Evolutionary conservation across 768 basidiomycete genomes (phyloP).

Genomic region (Mycena leptocephala): DNA sequence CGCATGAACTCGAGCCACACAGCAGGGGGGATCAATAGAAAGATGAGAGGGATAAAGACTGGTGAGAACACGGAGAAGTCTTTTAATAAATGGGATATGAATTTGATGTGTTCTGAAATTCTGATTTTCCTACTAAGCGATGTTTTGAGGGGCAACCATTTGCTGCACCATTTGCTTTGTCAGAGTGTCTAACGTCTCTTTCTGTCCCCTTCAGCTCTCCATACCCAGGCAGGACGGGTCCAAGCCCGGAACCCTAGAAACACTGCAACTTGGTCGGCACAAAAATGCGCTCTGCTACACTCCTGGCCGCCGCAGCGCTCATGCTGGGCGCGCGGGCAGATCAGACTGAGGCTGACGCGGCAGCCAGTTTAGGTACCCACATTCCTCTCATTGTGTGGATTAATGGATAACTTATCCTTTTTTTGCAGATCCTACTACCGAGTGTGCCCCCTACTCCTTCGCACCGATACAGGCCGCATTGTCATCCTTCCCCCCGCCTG

Average conservation of each 20-base stretch:
- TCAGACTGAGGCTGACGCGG: not conserved
- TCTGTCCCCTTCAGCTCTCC: not conserved
- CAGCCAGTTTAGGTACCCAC: not conserved
- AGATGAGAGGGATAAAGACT: too few relatives aligned
- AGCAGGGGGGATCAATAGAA: too few relatives aligned
- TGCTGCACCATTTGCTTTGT: too few relatives aligned
- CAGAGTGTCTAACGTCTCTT: too few relatives aligned
- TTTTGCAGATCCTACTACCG: slow-evolving; percentile 48
- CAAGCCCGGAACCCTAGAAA: not conserved
- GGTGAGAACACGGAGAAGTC: too few relatives aligned
- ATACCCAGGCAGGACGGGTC: not conserved
- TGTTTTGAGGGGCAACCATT: too few relatives aligned
- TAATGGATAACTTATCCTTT: not conserved
- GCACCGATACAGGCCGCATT: slow-evolving; percentile 50
- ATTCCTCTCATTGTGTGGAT: not conserved
- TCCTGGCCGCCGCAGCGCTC: not conserved
- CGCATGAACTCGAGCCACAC: too few relatives aligned
- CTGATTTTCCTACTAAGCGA: too few relatives aligned
- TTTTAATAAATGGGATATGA: too few relatives aligned
- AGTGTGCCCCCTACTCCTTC: slow-evolving; percentile 64
- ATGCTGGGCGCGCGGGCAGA: not conserved
- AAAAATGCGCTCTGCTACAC: not conserved
- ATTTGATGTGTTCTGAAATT: too few relatives aligned
- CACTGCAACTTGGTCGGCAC: not conserved
- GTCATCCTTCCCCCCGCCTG: slow-evolving; percentile 60